Percentiles rank a stretch among this genome's conserved stretches.
These are phyloP conservation scores for Wickerhamomyces sp. DNA, from an alignment of 1,139 yeast genomes.

Conservation along the genomic window DNA sequence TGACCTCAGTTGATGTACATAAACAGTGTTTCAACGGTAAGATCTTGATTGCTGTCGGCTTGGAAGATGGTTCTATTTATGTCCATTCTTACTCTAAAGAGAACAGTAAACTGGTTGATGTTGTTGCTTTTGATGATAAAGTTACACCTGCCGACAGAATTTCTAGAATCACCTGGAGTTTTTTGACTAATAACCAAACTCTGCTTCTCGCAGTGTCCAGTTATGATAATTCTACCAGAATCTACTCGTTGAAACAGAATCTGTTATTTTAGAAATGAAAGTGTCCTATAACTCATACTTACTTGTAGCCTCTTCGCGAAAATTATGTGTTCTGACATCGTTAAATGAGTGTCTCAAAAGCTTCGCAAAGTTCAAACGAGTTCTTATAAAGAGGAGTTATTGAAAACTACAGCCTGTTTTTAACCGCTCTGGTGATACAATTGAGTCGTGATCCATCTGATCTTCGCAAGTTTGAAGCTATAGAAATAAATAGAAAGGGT, in stretches of 20 bases:
- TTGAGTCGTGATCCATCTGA: too few relatives aligned
- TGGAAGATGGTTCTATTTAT: conserved; percentile 57
- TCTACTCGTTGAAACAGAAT: conserved; percentile 34
- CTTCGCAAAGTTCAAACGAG: too few relatives aligned
- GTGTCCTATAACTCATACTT: neutral
- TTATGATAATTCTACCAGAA: conserved; percentile 63
- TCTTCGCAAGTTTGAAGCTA: too few relatives aligned
- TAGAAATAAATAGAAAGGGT: neutral
- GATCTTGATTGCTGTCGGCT: conserved; percentile 57
- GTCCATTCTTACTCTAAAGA: conserved; percentile 27
- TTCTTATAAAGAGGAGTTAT: too few relatives aligned
- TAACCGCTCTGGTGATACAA: too few relatives aligned
- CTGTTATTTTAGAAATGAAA: neutral
- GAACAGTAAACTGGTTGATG: conserved; percentile 25
- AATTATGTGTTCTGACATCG: neutral
- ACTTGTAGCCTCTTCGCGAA: neutral
- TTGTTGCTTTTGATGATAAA: conserved; percentile 31
- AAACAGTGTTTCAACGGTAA: conserved; percentile 26
- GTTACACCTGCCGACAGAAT: conserved; percentile 60
- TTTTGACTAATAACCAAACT: conserved; percentile 16
- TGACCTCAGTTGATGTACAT: conserved; percentile 68
- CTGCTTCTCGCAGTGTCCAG: conserved; percentile 60
- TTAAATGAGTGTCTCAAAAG: neutral
- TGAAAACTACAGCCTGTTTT: too few relatives aligned
- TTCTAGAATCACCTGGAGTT: conserved; percentile 55